phyloP scores from a whole-genome alignment of 257 asterid species.

The Nicotiana sylvestris region DNA sequence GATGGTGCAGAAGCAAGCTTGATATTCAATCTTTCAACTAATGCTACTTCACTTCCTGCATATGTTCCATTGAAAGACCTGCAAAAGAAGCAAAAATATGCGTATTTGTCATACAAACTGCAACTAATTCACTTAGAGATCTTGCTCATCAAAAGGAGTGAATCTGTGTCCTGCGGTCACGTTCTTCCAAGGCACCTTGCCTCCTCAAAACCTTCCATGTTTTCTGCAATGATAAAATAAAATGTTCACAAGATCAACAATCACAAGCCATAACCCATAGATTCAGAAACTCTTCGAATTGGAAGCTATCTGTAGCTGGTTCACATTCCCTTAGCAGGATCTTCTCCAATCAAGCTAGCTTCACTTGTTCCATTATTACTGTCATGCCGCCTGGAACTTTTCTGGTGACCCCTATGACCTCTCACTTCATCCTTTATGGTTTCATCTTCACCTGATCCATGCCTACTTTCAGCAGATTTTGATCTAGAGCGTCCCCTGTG shows the following conservation, averaged over 20 bases:
- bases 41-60: conserved; percentile 37
- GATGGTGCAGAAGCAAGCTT: conserved; percentile 36
- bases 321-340: conserved; percentile 13
- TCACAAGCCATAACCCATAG: conserved; percentile 12
- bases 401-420: conserved; percentile 23
- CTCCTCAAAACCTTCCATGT: conserved; percentile 9
- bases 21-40: conserved; percentile 37
- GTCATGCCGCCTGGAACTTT: conserved; percentile 18
- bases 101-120: conserved; percentile 38
- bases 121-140: conserved; percentile 27
- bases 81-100: conserved; percentile 55
- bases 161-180: conserved; percentile 23
- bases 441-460: conserved; percentile 36
- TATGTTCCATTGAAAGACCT: conserved; percentile 49
- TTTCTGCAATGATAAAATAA: conserved; percentile 13
- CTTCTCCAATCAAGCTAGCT: conserved; percentile 17
- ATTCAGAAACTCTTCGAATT: conserved; percentile 23
- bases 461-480: conserved; percentile 42
- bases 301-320: conserved; percentile 19
- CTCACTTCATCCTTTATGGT: conserved; percentile 34
- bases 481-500: conserved; percentile 55
- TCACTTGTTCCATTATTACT: conserved; percentile 16
- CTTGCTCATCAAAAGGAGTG: conserved; percentile 31
- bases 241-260: conserved; percentile 23
- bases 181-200: conserved; percentile 16